Evolutionary conservation across 78 protist species (phyloP), one percentile per base, ranked within the genome.

Genomic region (Emiliania huxleyi): DNA sequence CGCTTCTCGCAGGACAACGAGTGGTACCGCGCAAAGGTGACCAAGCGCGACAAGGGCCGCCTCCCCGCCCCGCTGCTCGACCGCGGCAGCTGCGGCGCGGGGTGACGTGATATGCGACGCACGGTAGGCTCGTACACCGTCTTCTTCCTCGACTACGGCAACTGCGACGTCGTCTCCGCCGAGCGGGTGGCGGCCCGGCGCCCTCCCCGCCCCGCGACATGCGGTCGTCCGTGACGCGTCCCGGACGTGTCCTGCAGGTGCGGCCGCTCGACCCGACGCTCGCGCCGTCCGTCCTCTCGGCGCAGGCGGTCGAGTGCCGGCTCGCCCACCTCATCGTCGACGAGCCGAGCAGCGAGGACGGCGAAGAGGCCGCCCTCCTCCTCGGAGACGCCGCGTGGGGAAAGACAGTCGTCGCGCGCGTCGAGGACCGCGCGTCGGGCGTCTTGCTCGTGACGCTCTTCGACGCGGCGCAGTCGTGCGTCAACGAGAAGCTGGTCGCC

Each of bases 61-160:
- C n/a, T n/a, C n/a, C n/a, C n/a, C n/a, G n/a, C n/a, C n/a, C n/a
- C n/a, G n/a, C n/a, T n/a, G n/a, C n/a, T n/a, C n/a, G n/a, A n/a
- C n/a, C n/a, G n/a, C n/a, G n/a, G n/a, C n/a, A n/a, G n/a, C n/a
- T n/a, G n/a, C n/a, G n/a, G n/a, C n/a, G n/a, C n/a, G n/a, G n/a
- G n/a, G n/a, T n/a, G n/a, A n/a, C n/a, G n/a, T n/a, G n/a, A n/a
- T n/a, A n/a, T n/a, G n/a, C n/a, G n/a, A n/a, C n/a, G n/a, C n/a
- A n/a, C n/a, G n/a, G n/a, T n/a, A n/a, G n/a, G n/a, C 43, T 0
- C 0, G 33, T 69, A 15, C 62, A 29, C 55, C 26, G 92, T 90
- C 75, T 79, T 71, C 75, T 90, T 45, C 69, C 37, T 90, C 87
- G 92, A 90, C 62, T 90, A 46, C 44, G 92, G 92, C 73, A 90